Base-by-base conservation (phyloP, 2,329 filamentous ascomycete genomes). In the Neofusicoccum laricinum region DNA sequence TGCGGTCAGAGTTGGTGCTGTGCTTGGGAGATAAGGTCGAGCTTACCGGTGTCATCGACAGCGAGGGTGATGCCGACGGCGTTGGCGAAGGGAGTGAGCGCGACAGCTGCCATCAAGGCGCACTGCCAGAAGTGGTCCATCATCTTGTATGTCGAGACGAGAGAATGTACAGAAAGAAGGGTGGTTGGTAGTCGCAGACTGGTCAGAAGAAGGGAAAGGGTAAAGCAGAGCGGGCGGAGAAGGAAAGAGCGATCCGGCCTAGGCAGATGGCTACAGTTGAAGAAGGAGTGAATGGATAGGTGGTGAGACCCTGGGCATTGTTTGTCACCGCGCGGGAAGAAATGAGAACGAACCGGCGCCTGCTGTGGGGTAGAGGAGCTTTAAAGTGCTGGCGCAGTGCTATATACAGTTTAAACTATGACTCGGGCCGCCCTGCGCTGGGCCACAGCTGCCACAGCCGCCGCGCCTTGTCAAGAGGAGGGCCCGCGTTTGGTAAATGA, bases 71-170 rank as follows among this genome's bases (percentile, higher is more conserved):
- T 43, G 32, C 50, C 50, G 38, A 15, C 15, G 21, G 38, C 53
- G 8, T 58, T 38, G 11, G 12, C 38, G 38, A 41, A 43, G 53
- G 53, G 53, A 45, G 40, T 58, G 53, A 58, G 19, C 3, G 38
- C 21, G n/a, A 19, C 38, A 17, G 53, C 38, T 58, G 53, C 53
- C 53, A 11, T 58, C 53, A 58, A 58, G 53, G 53, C 53, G 53
- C 38, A 21, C 53, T 58, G 53, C 38, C 38, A 43, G 38, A 45
- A n/a, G 48, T 34, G 34, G 25, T 43, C 21, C 32, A 11, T 36
- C n/a, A 53, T 58, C 25, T 30, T 30, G 25, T 4, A 30, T 30
- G 25, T 30, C 25, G 25, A 30, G 25, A 30, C 5, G 38, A 55
- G 40, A 58, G 21, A 58, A 19, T n/a, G 38, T 45, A 43, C 30